A percentile compares a stretch with the other conserved stretches of the same genome.
These are phyloP conservation scores for Mikania micrantha DNA, from an alignment of 129 eudicot species.

Conservation along the genomic window DNA sequence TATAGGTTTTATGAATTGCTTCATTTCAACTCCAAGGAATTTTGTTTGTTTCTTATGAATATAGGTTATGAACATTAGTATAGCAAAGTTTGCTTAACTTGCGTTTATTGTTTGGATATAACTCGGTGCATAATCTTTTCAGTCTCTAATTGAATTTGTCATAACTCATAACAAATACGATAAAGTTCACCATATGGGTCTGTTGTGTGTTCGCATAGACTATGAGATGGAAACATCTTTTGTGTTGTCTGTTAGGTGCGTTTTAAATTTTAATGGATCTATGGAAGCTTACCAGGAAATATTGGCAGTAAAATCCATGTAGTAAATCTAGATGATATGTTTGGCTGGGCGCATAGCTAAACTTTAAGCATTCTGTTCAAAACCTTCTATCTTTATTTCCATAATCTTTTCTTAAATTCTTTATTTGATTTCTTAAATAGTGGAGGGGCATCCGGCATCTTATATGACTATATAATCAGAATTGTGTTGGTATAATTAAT, in stretches of 20 bases:
- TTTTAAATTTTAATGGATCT: background rate
- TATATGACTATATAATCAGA: conserved; percentile 1
- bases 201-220: background rate
- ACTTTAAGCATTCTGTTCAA: background rate
- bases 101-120: background rate
- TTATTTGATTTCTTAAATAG: conserved; percentile 4
- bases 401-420: background rate
- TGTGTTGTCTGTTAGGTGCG: background rate
- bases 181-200: background rate
- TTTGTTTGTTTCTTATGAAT: too few species aligned
- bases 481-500: conserved; percentile 10
- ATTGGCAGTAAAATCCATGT: background rate
- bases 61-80: too few species aligned
- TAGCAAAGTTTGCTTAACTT: too few species aligned
- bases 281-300: background rate
- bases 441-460: background rate
- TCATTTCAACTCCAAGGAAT: too few species aligned
- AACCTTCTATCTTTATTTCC: background rate
- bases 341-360: background rate
- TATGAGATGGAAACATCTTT: conserved; percentile 4
- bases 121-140: background rate
- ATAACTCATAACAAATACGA: background rate
- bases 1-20: too few species aligned
- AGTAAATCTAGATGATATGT: background rate
- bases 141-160: background rate